Evolutionary conservation across 139 green algal genomes (phyloP).

Genomic region (Chlamydomonas schloesseri): DNA sequence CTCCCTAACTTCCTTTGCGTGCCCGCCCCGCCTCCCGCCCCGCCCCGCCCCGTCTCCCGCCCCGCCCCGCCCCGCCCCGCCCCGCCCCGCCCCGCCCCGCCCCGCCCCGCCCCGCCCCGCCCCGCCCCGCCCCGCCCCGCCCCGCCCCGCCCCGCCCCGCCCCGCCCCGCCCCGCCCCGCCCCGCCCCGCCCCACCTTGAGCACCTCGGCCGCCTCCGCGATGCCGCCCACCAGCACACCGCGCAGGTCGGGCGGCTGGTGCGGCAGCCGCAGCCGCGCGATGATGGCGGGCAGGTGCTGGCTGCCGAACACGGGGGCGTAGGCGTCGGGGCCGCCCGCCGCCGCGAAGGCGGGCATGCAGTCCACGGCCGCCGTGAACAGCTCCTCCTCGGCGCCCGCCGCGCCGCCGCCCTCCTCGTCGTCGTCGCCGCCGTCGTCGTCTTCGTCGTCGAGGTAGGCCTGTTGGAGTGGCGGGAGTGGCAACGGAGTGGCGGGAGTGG

Average conservation of each 20-base stretch:
- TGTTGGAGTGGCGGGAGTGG: neutral
- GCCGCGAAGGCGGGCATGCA: conserved; percentile 69
- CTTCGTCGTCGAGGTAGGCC: conserved; percentile 17
- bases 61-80: too few relatives aligned
- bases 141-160: too few relatives aligned
- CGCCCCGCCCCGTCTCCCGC: too few relatives aligned
- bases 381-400: conserved; percentile 63
- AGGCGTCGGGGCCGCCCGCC: conserved; percentile 61
- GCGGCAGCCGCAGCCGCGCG: conserved; percentile 41
- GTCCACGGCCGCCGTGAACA: conserved; percentile 74
- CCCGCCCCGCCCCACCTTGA: conserved; percentile 43
- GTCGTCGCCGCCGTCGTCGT: conserved; percentile 46
- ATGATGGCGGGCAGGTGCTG: conserved; percentile 67
- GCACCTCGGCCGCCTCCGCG: conserved; percentile 73
- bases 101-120: too few relatives aligned
- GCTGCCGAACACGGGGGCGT: conserved; percentile 69
- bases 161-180: neutral
- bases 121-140: too few relatives aligned
- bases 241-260: conserved; percentile 58
- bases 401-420: conserved; percentile 53
- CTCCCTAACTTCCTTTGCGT: too few relatives aligned
- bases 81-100: too few relatives aligned
- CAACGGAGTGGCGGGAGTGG: neutral
- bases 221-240: conserved; percentile 67
- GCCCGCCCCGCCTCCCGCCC: too few relatives aligned